Conservation (phyloP, 352 stramenopile species). For the Globisporangium emineosum region DNA sequence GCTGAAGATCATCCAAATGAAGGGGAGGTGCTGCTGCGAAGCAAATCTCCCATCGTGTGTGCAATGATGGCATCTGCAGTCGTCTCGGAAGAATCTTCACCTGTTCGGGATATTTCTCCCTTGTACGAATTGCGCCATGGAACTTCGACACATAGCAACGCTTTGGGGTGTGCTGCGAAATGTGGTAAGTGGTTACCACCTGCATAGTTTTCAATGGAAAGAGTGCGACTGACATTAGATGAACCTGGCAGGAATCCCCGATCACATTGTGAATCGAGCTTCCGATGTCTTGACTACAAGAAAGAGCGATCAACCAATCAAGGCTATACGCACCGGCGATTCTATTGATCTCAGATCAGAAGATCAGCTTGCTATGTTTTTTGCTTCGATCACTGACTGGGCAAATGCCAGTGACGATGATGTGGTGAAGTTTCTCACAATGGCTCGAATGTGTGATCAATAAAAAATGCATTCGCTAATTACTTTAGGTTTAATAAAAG, state of each 20-base stretch:
- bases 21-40: neutral
- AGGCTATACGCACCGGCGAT: constrained; percentile 19
- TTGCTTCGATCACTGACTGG: constrained; percentile 56
- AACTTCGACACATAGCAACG: constrained; percentile 70
- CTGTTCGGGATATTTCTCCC: constrained; percentile 26
- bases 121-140: constrained; percentile 63
- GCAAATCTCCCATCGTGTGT: constrained; percentile 30
- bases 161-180: constrained; percentile 56
- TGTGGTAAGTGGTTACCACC: constrained; percentile 37
- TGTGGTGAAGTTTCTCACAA: constrained; percentile 47
- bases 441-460: constrained; percentile 42
- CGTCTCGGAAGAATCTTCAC: constrained; percentile 15
- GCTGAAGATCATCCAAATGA: neutral
- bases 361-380: constrained; percentile 42
- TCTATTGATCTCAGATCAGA: constrained; percentile 30
- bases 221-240: neutral
- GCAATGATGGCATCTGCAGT: constrained; percentile 53
- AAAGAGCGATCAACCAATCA: constrained; percentile 25
- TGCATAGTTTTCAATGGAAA: neutral
- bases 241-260: constrained; percentile 38
- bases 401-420: constrained; percentile 33
- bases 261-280: constrained; percentile 38
- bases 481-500: constrained; percentile 10
- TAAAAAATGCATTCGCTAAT: constrained; percentile 21
- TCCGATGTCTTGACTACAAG: constrained; percentile 40